Evolutionary conservation across 2,329 filamentous ascomycete genomes (phyloP).

Genomic region (Pestalotiopsis sp.): DNA sequence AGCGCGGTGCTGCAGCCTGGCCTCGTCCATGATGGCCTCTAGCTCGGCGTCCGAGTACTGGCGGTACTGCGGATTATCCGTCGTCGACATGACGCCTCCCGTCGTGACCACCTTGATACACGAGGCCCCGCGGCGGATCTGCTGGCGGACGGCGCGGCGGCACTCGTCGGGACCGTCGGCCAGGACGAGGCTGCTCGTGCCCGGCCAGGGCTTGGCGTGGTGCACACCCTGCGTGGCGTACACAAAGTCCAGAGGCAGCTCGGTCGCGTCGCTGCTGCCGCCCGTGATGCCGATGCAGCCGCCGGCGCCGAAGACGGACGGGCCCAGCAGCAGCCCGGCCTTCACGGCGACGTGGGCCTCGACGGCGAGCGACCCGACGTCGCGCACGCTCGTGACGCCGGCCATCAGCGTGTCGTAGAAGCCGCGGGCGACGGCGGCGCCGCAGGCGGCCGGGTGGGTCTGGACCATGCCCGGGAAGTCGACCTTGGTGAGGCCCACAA

Average conservation of each 20-base stretch:
- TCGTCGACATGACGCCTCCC: slow-evolving; percentile 43
- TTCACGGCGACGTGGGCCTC: slow-evolving; percentile 14
- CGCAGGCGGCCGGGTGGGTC: slow-evolving; percentile 32
- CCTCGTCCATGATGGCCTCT: slow-evolving; percentile 45
- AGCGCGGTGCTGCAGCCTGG: slow-evolving; percentile 36
- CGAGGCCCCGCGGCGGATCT: slow-evolving; percentile 47
- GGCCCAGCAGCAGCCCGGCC: slow-evolving; percentile 47
- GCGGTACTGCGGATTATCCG: slow-evolving; percentile 42
- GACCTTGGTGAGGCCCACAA: slow-evolving; percentile 34
- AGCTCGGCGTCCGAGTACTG: slow-evolving; percentile 48
- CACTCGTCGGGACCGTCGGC: slow-evolving; percentile 51
- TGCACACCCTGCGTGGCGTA: slow-evolving; percentile 16
- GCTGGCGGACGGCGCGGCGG: slow-evolving; percentile 40
- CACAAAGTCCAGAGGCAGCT: slow-evolving; percentile 25
- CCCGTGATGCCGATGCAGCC: slow-evolving; percentile 47
- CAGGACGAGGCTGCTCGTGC: slow-evolving; percentile 35
- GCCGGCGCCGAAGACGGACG: slow-evolving; percentile 50
- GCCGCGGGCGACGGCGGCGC: slow-evolving; percentile 42
- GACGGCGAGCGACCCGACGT: slow-evolving; percentile 23
- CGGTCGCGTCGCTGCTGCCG: slow-evolving; percentile 49
- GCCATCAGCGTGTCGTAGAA: slow-evolving; percentile 43
- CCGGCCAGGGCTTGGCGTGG: slow-evolving; percentile 32
- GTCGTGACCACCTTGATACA: slow-evolving; percentile 49
- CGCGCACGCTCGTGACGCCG: slow-evolving; percentile 54
- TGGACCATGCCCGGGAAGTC: slow-evolving; percentile 24